Base-by-base conservation (phyloP, 441 rosid genomes). In the Lepidium campestre region DNA sequence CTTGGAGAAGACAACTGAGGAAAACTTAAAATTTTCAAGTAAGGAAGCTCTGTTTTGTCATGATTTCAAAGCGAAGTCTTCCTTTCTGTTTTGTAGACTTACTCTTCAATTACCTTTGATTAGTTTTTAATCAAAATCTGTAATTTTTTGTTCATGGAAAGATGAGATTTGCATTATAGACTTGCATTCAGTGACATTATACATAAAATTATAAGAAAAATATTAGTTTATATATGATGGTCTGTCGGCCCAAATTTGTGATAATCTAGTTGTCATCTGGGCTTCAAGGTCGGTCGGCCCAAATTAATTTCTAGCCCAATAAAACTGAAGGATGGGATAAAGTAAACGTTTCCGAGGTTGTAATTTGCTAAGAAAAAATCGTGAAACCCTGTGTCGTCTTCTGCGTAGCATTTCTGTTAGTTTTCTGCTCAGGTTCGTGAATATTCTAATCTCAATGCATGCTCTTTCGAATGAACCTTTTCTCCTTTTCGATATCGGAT, bases 1-100 rank as follows among this genome's bases (percentile, higher is more conserved):
- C 89, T 93, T 27, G 96, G 96, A 59, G 96, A 89, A 65, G 76
- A 64, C 50, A 65, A 75, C 55, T 72, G 62, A 63, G 32, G 57
- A 4, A 53, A 9, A 29, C 20, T n/a, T 23, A 65, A 22, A 7
- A 7, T 48, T 69, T 60, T 11, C 41, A 48, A 15, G 31, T 29
- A 34, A 48, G 70, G 57, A 14, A 57, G 53, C 44, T 56, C 44
- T 54, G 54, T 70, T 70, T 63, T 39, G 49, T 71, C 0, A 1
- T 37, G 65, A 62, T 69, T 55, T 62, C 11, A 19, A 63, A 19
- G 52, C 44, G 20, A 55, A 63, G 57, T 47, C 59, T 39, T 60
- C 40, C 58, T 47, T 64, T 50, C 48, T 46, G 29, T 47, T 62
- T 47, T 72, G 48, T 58, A 65, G 65, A 71, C 70, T 44, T 25